Conservation (phyloP, 495 filamentous ascomycete species). For the Antarctomyces pellizariae region DNA sequence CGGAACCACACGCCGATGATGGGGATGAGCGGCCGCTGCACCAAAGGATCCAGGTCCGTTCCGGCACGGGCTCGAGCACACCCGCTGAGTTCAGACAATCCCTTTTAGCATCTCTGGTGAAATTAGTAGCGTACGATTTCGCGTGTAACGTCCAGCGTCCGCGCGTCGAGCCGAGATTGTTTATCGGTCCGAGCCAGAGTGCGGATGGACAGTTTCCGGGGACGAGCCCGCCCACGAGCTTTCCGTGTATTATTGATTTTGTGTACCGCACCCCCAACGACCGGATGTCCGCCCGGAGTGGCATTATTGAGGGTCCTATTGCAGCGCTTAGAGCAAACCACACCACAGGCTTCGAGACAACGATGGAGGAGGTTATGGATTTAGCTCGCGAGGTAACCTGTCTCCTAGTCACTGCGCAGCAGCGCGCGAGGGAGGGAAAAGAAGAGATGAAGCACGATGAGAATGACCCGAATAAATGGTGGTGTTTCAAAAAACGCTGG, state of each 20-base stretch:
- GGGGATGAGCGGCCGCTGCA: constrained; percentile 4
- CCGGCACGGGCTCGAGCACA: constrained; percentile 41
- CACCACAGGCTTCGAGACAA: constrained; percentile 22
- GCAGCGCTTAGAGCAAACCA: constrained; percentile 33
- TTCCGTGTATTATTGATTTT: constrained; percentile 23
- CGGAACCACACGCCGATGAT: constrained; percentile 1
- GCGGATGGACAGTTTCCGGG: too few relatives aligned
- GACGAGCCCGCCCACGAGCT: constrained; percentile 8
- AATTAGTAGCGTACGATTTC: constrained; percentile 60
- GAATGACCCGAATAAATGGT: constrained; percentile 62
- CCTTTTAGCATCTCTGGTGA: constrained; percentile 45
- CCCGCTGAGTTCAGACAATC: constrained; percentile 52
- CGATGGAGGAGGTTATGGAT: constrained; percentile 34
- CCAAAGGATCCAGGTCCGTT: constrained; percentile 7
- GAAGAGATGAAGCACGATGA: constrained; percentile 43
- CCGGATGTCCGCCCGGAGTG: constrained; percentile 41
- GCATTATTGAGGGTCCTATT: constrained; percentile 57
- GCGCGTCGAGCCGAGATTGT: constrained; percentile 35
- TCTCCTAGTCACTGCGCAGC: constrained; percentile 58
- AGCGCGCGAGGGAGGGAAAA: constrained; percentile 48
- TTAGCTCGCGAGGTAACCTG: constrained; percentile 49
- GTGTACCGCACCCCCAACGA: constrained; percentile 46
- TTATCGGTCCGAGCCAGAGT: constrained; percentile 29
- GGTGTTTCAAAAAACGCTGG: constrained; percentile 50
- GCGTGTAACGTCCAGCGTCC: constrained; percentile 45